phyloP scores from a whole-genome alignment of 2,329 filamentous ascomycete genomes.

The Trichoderma oligosporum region DNA sequence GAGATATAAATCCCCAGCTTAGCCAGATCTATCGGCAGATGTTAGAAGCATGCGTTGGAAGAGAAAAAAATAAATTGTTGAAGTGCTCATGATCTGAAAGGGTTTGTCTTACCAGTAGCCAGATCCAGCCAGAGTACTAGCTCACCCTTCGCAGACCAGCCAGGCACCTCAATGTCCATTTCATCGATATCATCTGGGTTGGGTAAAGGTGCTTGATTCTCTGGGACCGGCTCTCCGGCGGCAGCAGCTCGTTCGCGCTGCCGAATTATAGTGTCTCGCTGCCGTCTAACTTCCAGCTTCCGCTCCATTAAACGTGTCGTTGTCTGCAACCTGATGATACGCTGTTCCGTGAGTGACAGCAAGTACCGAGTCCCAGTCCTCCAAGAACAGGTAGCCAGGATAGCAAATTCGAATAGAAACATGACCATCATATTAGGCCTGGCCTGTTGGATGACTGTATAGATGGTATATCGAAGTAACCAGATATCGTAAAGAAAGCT shows the following conservation, averaged over 20 bases:
- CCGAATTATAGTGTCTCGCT: slow-evolving; percentile 50
- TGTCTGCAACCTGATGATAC: slow-evolving; percentile 71
- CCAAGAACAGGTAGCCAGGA: slow-evolving; percentile 73
- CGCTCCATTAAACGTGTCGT: slow-evolving; percentile 63
- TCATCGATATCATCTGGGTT: slow-evolving; percentile 78
- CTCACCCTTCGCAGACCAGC: slow-evolving; percentile 94
- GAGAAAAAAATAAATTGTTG: slow-evolving; percentile 18
- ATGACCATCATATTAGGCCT: slow-evolving; percentile 99
- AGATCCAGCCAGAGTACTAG: slow-evolving; percentile 89
- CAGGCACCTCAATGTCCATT: slow-evolving; percentile 90
- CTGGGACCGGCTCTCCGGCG: slow-evolving; percentile 55
- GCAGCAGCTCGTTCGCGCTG: slow-evolving; percentile 47
- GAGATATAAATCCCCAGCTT: slow-evolving; percentile 85
- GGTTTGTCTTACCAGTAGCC: slow-evolving; percentile 58
- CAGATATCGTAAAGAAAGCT: slow-evolving; percentile 76
- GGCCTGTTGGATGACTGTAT: slow-evolving; percentile 79
- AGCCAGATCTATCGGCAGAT: slow-evolving; percentile 63
- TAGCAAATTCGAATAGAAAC: slow-evolving; percentile 97
- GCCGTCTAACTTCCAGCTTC: slow-evolving; percentile 62
- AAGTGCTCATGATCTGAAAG: no score
- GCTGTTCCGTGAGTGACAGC: slow-evolving; percentile 72
- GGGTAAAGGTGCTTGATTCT: slow-evolving; percentile 49
- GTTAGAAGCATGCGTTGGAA: slow-evolving; percentile 15
- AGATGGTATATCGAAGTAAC: slow-evolving; percentile 77
- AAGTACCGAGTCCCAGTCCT: slow-evolving; percentile 77